These are phyloP conservation scores for Cryphonectria nitschkei DNA, from an alignment of 2,329 filamentous ascomycete species.

Conservation along the genomic window DNA sequence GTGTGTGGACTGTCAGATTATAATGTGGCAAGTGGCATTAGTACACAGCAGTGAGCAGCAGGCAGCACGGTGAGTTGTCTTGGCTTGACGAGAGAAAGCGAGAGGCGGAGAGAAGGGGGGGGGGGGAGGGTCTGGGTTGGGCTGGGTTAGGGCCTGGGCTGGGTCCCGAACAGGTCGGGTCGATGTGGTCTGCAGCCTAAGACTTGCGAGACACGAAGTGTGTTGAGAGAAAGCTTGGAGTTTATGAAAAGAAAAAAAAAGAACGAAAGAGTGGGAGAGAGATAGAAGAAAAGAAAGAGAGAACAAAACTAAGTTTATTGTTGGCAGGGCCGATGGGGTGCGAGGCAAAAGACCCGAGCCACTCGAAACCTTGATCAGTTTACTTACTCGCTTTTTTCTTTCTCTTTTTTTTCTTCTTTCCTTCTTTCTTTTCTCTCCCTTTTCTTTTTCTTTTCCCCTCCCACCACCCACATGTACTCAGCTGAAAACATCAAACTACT, in stretches of 20 bases:
- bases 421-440: not conserved
- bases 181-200: conserved; percentile 3
- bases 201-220: conserved; percentile 6
- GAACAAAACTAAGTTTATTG: not conserved
- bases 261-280: not conserved
- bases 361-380: not conserved
- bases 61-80: not conserved
- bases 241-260: not conserved
- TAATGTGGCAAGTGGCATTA: no score
- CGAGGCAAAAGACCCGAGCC: not conserved
- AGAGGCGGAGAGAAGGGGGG: not conserved
- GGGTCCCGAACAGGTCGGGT: conserved; percentile 10
- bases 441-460: not conserved
- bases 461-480: not conserved
- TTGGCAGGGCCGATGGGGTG: not conserved
- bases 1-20: not conserved
- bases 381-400: not conserved
- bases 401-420: not conserved
- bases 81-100: not conserved
- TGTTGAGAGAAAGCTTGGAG: not conserved
- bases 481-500: not conserved
- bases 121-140: not conserved
- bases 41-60: not conserved
- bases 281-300: no score
- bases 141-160: not conserved